Evolutionary conservation across 345 rosid species (phyloP).

Genomic region (Physaria fendleri): DNA sequence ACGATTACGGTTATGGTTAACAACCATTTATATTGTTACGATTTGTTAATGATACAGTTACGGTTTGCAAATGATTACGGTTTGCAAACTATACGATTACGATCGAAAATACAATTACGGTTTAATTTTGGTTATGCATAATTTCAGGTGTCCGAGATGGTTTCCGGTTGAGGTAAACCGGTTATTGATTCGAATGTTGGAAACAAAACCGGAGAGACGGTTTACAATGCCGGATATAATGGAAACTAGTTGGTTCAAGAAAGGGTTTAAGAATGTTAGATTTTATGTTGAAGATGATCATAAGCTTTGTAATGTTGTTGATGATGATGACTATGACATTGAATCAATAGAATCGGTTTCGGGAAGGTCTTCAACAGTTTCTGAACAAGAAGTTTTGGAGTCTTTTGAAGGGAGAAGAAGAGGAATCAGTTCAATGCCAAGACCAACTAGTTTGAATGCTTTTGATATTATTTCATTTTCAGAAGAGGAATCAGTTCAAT

Average conservation of each 20-base stretch:
- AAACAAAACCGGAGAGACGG: constrained; percentile 65
- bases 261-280: constrained; percentile 58
- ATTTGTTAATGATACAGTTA: too few relatives aligned
- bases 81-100: too few relatives aligned
- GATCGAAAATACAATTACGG: too few relatives aligned
- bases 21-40: too few relatives aligned
- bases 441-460: constrained; percentile 68
- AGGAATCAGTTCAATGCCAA: constrained; percentile 32
- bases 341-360: constrained; percentile 33
- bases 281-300: constrained; percentile 49
- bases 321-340: constrained; percentile 35
- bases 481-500: too few relatives aligned
- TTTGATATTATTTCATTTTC: constrained; percentile 67
- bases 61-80: too few relatives aligned
- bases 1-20: too few relatives aligned
- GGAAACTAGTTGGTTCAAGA: constrained; percentile 75
- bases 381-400: constrained; percentile 53
- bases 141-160: constrained; percentile 71
- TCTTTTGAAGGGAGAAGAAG: constrained; percentile 26
- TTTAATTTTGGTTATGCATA: too few relatives aligned
- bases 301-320: constrained; percentile 34
- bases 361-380: constrained; percentile 39
- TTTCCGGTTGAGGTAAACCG: constrained; percentile 55
- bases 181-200: constrained; percentile 52
- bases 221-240: constrained; percentile 60